Evolutionary conservation across 441 rosid genomes (phyloP), one percentile per base, ranked within the genome.

Genomic region (Biscutella laevigata): DNA sequence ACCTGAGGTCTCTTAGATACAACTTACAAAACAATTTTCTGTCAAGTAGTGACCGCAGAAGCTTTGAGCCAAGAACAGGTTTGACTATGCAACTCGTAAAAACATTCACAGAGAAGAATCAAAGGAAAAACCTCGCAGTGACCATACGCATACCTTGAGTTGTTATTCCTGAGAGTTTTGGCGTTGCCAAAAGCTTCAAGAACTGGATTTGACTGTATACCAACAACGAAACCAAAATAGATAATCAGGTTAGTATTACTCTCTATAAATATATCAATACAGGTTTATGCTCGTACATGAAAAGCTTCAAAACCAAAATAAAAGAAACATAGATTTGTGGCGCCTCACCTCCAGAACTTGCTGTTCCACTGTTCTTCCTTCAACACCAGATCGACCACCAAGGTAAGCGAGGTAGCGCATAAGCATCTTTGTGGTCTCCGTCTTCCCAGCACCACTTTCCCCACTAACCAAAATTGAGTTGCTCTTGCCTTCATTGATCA

Each of bases 111-210:
- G 28, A 44, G 49, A 51, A 47, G 27, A 46, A 53, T 33, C 0
- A 13, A 19, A 16, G 35, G 35, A 39, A 50, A 39, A 37, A 28
- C 10, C 37, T 29, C n/a, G n/a, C 15, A 12, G 56, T 24, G 30
- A 69, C n/a, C 37, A 52, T 26, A 48, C 2, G 62, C 67, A 61
- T 62, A 85, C 99, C 99, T 89, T 57, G 99, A 94, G 71, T 94
- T 94, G 75, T 94, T 94, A 70, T 94, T 94, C 73, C 97, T 79
- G 44, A 94, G 89, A 51, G 99, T 94, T 71, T 94, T 94, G 6
- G 99, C 99, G 64, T 94, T 94, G 28, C 99, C 99, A 78, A 94
- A 94, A 66, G 99, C 96, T 83, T 94, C 99, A 75, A 89, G 97
- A 74, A 94, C 99, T 43, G 97, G 97, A 79, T 94, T 94, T 52